Base-by-base conservation (phyloP, 2,329 filamentous ascomycete genomes). In the Venturia aucupariae region DNA sequence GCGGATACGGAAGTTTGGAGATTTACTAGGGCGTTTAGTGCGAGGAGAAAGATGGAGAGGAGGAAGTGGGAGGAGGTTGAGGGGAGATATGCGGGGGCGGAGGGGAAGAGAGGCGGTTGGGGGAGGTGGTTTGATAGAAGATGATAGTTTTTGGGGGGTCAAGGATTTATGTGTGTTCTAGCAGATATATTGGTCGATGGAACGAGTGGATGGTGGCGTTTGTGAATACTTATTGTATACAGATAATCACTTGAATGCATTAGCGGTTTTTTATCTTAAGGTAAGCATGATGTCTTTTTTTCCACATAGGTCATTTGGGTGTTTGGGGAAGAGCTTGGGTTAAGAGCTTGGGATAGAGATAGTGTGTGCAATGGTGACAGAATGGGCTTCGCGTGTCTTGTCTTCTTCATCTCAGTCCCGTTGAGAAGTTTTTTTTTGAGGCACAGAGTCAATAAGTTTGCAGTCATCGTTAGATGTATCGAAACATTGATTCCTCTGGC, bases 1-100 rank as follows among this genome's bases (percentile, higher is more conserved):
- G 88, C 85, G 0, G 90, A 93, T 70, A 87, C 86, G 0, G 89
- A 93, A 75, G 85, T 86, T 1, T 93, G 89, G 89, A 84, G 84
- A 70, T 92, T 92, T 71, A 82, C 86, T 5, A 78, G 86, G 44
- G 88, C 89, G 0, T 90, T 83, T 67, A 77, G 86, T 61, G 88
- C 87, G 22, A 77, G 88, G 44, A 78, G 82, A 51, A 76, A 80
- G 32, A 78, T 87, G 57, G 88, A 91, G 78, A 78, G 88, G 65
- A 73, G 79, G 68, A 79, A 82, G 70, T 92, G 88, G 87, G 87
- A 90, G 72, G 82, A 86, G 67, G 82, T 86, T 67, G 83, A 88
- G 66, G 87, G 90, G 67, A 82, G 79, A 68, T 90, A 84, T 72
- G 83, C 81, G 1, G 84, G 84, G 10, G 85, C 85, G 24, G 82